Percentiles rank a stretch among this genome's conserved stretches.
phyloP scores from a whole-genome alignment of 2,329 filamentous ascomycete species.

The Fusarium gaditjirri region DNA sequence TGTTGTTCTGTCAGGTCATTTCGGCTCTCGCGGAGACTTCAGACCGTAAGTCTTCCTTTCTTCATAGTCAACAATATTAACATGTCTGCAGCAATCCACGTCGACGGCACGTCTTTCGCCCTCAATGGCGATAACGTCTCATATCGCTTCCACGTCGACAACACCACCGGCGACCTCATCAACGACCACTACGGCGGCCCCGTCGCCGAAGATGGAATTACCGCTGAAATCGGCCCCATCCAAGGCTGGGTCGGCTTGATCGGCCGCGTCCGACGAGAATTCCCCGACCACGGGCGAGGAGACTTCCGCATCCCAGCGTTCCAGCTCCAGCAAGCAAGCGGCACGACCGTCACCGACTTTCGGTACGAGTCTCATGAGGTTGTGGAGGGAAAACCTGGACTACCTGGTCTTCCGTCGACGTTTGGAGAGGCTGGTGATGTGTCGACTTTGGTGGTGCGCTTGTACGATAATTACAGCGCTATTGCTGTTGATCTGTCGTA shows the following conservation, averaged over 20 bases:
- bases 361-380: slow-evolving; percentile 67
- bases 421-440: slow-evolving; percentile 67
- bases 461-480: slow-evolving; percentile 69
- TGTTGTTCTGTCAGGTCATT: not conserved
- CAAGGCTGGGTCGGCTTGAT: slow-evolving; percentile 60
- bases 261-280: slow-evolving; percentile 69
- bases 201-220: slow-evolving; percentile 60
- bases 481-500: slow-evolving; percentile 69
- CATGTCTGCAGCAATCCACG: slow-evolving; percentile 57
- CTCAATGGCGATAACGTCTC: slow-evolving; percentile 67
- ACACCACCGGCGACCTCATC: slow-evolving; percentile 64
- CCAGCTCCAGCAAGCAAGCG: slow-evolving; percentile 67
- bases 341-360: slow-evolving; percentile 68
- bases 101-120: slow-evolving; percentile 65
- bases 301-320: slow-evolving; percentile 72
- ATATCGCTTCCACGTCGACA: slow-evolving; percentile 72
- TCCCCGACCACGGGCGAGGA: slow-evolving; percentile 72
- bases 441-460: slow-evolving; percentile 66
- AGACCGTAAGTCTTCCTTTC: not conserved
- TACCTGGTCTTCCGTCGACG: slow-evolving; percentile 68
- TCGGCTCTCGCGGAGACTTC: not conserved
- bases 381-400: slow-evolving; percentile 63
- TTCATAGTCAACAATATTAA: not conserved
- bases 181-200: slow-evolving; percentile 71
- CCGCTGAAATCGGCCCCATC: slow-evolving; percentile 46